Base-by-base conservation (phyloP, 257 asterid genomes). In the Apocynum venetum region DNA sequence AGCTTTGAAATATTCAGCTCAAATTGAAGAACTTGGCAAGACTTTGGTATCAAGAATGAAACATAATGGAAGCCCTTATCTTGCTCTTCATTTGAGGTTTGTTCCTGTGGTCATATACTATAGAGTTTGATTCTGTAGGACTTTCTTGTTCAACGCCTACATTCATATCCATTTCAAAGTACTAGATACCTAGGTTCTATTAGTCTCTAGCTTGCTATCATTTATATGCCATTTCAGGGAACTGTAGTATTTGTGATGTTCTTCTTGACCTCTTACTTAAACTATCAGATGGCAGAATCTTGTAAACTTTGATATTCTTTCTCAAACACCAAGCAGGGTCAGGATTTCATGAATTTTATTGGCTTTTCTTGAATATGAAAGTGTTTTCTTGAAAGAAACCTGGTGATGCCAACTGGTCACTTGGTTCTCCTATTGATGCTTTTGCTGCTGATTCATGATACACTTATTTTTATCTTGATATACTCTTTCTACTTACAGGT, bases 11-110 rank as follows among this genome's bases (percentile, higher is more conserved):
- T 95, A 92, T 82, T 91, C 97, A n/a, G 80, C 97, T 20, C 86
- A 92, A 9, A 89, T 95, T 10, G 96, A 95, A 82, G 85, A 82
- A 74, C 90, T 89, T 49, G 99, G 97, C 51, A 87, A 84, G 77
- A 83, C 76, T 79, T 83, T 95, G 84, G 97, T 86, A 36, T 88
- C 97, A 36, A 90, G 98, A 84, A 86, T 95, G 97, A 85, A 84
- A 73, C 83, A 83, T 35, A 80, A 90, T 78, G 90, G 89, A 70
- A 80, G 88, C 79, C 94, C 94, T 59, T 95, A 89, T 85, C 94
- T 95, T 80, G 97, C 99, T 76, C 97, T 95, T 49, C 99, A 95
- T 87, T 82, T 95, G 83, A 93, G 99, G 99, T 95, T 76, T 74
- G 85, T 75, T 51, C 66, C 75, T 47, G 61, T 77, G 69, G 41